A percentile compares a stretch with the other conserved stretches of the same genome.
Evolutionary conservation across 2,329 filamentous ascomycete species (phyloP).

Genomic region (Hirsutella thompsonii): DNA sequence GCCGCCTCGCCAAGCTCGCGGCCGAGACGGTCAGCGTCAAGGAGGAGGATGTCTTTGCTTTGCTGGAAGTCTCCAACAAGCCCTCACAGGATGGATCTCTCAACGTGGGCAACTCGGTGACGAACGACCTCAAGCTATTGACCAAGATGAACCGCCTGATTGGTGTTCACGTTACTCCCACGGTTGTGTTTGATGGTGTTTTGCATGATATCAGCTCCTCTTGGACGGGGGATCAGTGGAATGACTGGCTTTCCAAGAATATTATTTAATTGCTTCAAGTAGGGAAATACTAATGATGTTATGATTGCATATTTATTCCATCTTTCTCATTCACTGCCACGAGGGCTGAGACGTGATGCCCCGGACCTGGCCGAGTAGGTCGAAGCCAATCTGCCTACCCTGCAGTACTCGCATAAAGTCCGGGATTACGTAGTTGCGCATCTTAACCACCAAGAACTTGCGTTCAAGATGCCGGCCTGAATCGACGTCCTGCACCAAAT

Average conservation of each 20-base stretch:
- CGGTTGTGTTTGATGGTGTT: constrained; percentile 77
- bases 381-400: too few relatives aligned
- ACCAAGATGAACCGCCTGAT: constrained; percentile 69
- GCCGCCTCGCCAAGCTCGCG: constrained; percentile 64
- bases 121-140: constrained; percentile 71
- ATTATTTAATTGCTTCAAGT: constrained; percentile 22
- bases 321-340: too few relatives aligned
- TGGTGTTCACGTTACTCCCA: constrained; percentile 83
- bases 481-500: background rate
- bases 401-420: too few relatives aligned
- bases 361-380: too few relatives aligned
- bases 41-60: constrained; percentile 52
- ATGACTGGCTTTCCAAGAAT: constrained; percentile 60
- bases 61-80: constrained; percentile 58
- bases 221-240: constrained; percentile 73
- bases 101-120: constrained; percentile 73
- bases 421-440: too few relatives aligned
- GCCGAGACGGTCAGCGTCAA: constrained; percentile 50
- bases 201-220: constrained; percentile 69
- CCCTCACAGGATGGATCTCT: constrained; percentile 52
- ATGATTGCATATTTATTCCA: too few relatives aligned
- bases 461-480: too few relatives aligned
- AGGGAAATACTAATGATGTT: too few relatives aligned
- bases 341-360: too few relatives aligned
- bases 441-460: too few relatives aligned